Conservation (phyloP, 495 filamentous ascomycete genomes). For the Talaromyces nanjingensis region DNA sequence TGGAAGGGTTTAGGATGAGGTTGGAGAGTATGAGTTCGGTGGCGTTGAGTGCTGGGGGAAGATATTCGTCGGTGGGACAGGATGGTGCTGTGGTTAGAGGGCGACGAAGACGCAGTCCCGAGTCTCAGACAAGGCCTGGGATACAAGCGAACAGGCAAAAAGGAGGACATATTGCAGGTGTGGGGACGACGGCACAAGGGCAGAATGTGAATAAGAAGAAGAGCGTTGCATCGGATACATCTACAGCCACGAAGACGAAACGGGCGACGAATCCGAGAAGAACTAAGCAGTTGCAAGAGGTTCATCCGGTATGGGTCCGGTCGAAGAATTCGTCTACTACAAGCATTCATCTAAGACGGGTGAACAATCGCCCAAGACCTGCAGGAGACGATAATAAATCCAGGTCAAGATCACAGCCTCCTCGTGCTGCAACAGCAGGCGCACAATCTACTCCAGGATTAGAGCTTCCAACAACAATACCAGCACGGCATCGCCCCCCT, state of each 20-base stretch:
- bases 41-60: background rate
- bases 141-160: background rate
- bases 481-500: background rate
- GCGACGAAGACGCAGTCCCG: no score
- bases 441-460: background rate
- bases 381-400: background rate
- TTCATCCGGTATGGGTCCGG: constrained; percentile 3
- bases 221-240: no score
- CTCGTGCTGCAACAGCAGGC: background rate
- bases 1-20: constrained; percentile 1
- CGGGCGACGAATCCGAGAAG: background rate
- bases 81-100: background rate
- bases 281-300: background rate
- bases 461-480: background rate
- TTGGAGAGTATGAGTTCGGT: constrained; percentile 5
- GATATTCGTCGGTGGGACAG: background rate
- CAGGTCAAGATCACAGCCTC: background rate
- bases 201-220: background rate
- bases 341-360: background rate
- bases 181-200: background rate
- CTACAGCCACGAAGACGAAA: background rate
- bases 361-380: background rate
- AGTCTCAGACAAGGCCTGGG: no score
- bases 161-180: background rate
- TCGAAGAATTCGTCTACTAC: constrained; percentile 3